Base-by-base conservation (phyloP, 2,329 filamentous ascomycete species). In the Leptographium galeiforme region DNA sequence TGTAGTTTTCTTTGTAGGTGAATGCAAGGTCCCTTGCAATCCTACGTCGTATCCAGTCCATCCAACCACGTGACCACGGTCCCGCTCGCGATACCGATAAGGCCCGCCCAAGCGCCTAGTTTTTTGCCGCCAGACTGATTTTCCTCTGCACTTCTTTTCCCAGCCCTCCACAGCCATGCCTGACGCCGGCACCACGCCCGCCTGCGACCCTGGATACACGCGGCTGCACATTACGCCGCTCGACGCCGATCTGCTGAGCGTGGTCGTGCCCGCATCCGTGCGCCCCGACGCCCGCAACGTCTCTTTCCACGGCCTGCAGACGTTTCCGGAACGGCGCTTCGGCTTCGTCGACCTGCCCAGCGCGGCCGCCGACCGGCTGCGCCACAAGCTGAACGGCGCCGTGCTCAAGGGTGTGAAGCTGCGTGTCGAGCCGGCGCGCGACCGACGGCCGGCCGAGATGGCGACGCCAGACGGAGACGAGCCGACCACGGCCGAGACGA, bases 211-310 rank as follows among this genome's bases (percentile, higher is more conserved):
- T n/a, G 55, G 61, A 36, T 73, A 71, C 62, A 72, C 69, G 39
- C 79, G 89, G 61, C 78, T 98, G 52, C 89, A 98, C 70, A 93
- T 98, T 61, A 85, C 87, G 16, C 93, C 93, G 48, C 78, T 98
- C 60, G 89, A 84, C 62, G 73, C 84, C 41, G 79, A 84, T 8
- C 78, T 97, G 18, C 73, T 93, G 54, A 76, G 79, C 53, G 74
- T 84, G 49, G 79, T 94, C 56, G 68, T 98, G 48, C 82, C 87
- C 25, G 73, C 83, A 1, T 77, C 84, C 1, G 64, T 87, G 14
- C 78, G 81, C 39, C 74, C 81, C 14, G 72, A 73, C 47, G 88
- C 87, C 19, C 81, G 81, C 57, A 87, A 89, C 64, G 79, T 96
- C 51, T 95, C 90, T n/a, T 96, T 85, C 69, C 91, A 97, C 68